Evolutionary conservation across 495 filamentous ascomycete genomes (phyloP).

Genomic region (Astrothelium subdiscretum): DNA sequence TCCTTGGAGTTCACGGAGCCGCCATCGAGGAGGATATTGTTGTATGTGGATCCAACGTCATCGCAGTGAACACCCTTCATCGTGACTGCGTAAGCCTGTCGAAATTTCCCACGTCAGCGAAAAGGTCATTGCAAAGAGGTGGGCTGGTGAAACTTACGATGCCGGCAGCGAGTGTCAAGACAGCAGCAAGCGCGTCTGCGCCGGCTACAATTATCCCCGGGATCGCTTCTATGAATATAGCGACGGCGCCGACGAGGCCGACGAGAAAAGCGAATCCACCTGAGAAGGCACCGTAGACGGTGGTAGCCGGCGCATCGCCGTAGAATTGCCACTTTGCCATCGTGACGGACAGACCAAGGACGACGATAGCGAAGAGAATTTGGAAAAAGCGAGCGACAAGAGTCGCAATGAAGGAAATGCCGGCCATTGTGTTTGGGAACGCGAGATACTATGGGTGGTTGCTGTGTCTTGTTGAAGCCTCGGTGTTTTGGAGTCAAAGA

Average conservation of each 20-base stretch:
- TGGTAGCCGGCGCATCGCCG: constrained; percentile 7
- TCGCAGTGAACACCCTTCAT: constrained; percentile 1
- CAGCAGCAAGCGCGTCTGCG: constrained; percentile 4
- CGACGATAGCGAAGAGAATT: constrained; percentile 16
- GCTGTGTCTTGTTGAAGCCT: background rate
- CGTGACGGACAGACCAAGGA: constrained; percentile 10
- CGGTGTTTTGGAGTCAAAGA: no score
- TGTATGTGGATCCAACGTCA: background rate
- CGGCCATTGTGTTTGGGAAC: background rate
- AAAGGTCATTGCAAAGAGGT: background rate
- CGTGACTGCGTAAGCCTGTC: constrained; percentile 3
- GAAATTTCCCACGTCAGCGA: background rate
- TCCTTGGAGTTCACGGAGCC: background rate
- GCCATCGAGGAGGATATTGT: constrained; percentile 6
- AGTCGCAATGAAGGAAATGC: background rate
- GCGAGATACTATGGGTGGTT: background rate
- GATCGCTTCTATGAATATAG: constrained; percentile 3
- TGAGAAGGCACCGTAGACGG: constrained; percentile 6
- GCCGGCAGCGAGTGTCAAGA: constrained; percentile 7
- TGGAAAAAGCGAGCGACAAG: constrained; percentile 14
- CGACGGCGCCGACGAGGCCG: constrained; percentile 6
- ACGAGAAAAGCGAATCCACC: constrained; percentile 9
- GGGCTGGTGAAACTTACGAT: constrained; percentile 1
- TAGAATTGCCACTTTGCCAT: constrained; percentile 8
- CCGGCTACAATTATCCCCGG: constrained; percentile 3